Evolutionary conservation across 1,284 basidiomycete genomes (phyloP).

Genomic region (Irpex lacteus): DNA sequence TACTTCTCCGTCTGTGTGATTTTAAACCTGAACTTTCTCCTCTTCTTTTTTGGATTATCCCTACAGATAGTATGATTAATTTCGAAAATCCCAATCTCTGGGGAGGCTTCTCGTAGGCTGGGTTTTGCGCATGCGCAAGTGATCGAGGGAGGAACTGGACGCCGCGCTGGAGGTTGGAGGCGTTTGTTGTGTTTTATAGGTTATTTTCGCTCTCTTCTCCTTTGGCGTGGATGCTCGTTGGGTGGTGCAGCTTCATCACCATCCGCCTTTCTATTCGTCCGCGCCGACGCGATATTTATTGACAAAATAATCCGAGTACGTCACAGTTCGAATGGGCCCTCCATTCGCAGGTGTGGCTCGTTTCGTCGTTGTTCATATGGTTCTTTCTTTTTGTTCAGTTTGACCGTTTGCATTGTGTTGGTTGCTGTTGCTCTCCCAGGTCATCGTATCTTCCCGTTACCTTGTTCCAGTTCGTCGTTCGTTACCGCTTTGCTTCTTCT

Average conservation of each 20-base stretch:
- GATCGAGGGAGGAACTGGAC: not conserved
- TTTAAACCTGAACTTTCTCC: not conserved
- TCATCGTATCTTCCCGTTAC: not conserved
- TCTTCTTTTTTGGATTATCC: not conserved
- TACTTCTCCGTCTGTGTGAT: not conserved
- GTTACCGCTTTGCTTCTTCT: not conserved
- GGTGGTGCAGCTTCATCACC: not conserved
- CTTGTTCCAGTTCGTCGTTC: not conserved
- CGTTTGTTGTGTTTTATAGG: not conserved
- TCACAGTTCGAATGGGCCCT: not conserved
- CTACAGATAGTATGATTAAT: not conserved
- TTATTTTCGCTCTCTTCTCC: not conserved
- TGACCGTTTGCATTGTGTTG: not conserved
- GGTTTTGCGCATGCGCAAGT: not conserved
- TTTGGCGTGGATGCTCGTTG: not conserved
- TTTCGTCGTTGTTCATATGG: not conserved
- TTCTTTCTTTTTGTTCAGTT: not conserved
- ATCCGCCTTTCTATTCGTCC: not conserved
- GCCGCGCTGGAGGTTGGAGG: too few relatives aligned
- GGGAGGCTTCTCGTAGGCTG: not conserved
- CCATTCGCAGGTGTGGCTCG: not conserved
- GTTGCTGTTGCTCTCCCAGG: not conserved
- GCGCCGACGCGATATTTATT: not conserved
- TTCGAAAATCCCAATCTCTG: not conserved
- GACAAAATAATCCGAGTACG: too few relatives aligned